Evolutionary conservation across 2,329 filamentous ascomycete species (phyloP), one percentile per base, ranked within the genome.

Genomic region (Immersiporthe knoxdaviesiana): DNA sequence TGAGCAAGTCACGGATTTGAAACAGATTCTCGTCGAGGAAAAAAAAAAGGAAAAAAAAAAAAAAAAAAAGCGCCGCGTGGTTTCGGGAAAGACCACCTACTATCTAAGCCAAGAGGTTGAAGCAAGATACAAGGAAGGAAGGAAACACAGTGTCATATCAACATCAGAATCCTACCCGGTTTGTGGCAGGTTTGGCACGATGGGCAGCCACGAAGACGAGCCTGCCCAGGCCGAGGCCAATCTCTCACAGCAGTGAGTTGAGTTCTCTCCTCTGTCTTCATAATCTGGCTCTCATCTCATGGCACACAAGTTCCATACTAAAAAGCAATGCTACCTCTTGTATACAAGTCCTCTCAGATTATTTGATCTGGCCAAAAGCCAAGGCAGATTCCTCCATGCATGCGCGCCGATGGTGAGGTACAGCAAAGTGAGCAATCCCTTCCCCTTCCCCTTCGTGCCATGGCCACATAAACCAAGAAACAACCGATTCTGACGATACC

Each of bases 331-430:
- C n/a, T 12, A 61, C 1, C 7, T 30, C 35, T 8, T 8, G 35
- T 10, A 1, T 14, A 54, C 5, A 50, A 88, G 87, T 75, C 87
- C 87, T 12, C 81, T 89, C 72, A 86, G 85, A 73, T 81, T 90
- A 63, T 90, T 90, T 73, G 84, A 88, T 72, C 76, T 83, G 56
- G 84, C 85, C 6, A 84, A 82, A 74, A 78, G 79, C 61, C 80
- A 88, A 72, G 81, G 83, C 44, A 82, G 84, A 70, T 85, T 88
- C 60, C 72, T 90, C 8, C 86, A 87, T 73, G 84, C 88, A 27
- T 87, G 84, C 60, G 89, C 89, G 18, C 89, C 89, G n/a, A 91
- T 91, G 89, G 89, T 91, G 67, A 83, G 89, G 71, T 91, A 88
- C 75, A 86, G 86, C 78, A 89, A 89, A 79, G 84, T 80, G 76